Conservation (phyloP, 495 filamentous ascomycete species). For the Podospora australis region DNA sequence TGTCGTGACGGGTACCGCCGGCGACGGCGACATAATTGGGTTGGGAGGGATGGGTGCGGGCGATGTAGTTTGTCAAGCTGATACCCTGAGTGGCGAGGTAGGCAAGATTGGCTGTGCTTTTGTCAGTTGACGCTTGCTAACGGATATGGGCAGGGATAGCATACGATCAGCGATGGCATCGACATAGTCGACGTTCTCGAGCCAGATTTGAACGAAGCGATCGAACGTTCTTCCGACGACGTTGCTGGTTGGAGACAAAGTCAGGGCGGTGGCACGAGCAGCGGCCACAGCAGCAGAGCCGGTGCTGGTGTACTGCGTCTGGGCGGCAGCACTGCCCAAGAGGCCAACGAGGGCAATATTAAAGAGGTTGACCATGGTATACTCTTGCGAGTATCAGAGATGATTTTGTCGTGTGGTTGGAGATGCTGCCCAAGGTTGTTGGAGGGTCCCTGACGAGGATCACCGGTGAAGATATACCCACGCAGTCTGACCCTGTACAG, state of each 20-base stretch:
- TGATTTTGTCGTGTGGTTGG: neutral
- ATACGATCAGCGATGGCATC: slow-evolving; percentile 16
- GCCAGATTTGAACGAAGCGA: slow-evolving; percentile 60
- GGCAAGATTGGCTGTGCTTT: slow-evolving; percentile 15
- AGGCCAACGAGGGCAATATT: neutral
- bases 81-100: slow-evolving; percentile 59
- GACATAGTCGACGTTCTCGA: slow-evolving; percentile 62
- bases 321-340: slow-evolving; percentile 3
- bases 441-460: neutral
- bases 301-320: slow-evolving; percentile 16
- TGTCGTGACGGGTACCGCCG: slow-evolving; percentile 57
- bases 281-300: slow-evolving; percentile 3
- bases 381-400: too few relatives aligned
- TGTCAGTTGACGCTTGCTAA: neutral
- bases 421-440: neutral
- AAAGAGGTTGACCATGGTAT: neutral
- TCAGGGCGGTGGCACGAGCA: slow-evolving; percentile 11
- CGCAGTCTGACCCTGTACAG: too few relatives aligned
- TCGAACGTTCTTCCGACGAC: slow-evolving; percentile 61
- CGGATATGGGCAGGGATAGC: neutral
- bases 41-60: slow-evolving; percentile 33
- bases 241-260: slow-evolving; percentile 49
- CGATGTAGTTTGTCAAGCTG: slow-evolving; percentile 57
- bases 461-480: too few relatives aligned
- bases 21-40: slow-evolving; percentile 63